Conservation (phyloP, 805 yeast species). For the Candida easanensis region DNA sequence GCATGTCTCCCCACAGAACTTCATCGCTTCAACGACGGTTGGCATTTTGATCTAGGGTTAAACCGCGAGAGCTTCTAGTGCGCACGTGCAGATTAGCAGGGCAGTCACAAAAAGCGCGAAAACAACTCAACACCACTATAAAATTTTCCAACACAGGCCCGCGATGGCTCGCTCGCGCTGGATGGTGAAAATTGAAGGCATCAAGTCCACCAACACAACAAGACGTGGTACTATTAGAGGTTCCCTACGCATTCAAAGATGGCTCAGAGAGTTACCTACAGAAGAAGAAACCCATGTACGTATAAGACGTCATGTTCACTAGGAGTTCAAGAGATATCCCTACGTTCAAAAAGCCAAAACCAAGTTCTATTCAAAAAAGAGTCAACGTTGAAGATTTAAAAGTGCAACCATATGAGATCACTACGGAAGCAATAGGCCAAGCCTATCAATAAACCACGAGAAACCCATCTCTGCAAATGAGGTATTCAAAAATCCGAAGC, state of each 20-base stretch:
- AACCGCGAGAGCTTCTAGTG: conserved; percentile 2
- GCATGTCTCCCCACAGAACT: too few relatives aligned
- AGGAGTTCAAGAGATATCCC: not conserved
- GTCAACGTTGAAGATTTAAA: not conserved
- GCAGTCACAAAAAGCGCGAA: conserved; percentile 5
- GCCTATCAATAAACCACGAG: not conserved
- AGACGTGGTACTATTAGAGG: not conserved
- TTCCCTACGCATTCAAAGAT: conserved; percentile 43
- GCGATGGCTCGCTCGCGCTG: conserved; percentile 7
- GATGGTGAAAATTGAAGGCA: conserved; percentile 21
- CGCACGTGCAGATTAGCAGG: conserved; percentile 11
- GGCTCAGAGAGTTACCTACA: conserved; percentile 99
- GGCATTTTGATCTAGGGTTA: too few relatives aligned
- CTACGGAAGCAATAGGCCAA: too few relatives aligned
- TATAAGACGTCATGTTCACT: conserved; percentile 6
- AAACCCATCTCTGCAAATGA: too few relatives aligned
- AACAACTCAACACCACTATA: conserved; percentile 12
- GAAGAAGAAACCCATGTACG: conserved; percentile 91
- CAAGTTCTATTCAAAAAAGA: not conserved
- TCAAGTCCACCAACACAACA: conserved; percentile 3
- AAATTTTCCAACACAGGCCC: conserved; percentile 5
- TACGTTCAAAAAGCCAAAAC: not conserved
- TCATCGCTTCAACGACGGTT: too few relatives aligned
- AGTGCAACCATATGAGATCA: too few relatives aligned
- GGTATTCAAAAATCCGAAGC: too few relatives aligned